phyloP scores from a whole-genome alignment of 805 yeast genomes.

The Lipomyces orientalis region DNA sequence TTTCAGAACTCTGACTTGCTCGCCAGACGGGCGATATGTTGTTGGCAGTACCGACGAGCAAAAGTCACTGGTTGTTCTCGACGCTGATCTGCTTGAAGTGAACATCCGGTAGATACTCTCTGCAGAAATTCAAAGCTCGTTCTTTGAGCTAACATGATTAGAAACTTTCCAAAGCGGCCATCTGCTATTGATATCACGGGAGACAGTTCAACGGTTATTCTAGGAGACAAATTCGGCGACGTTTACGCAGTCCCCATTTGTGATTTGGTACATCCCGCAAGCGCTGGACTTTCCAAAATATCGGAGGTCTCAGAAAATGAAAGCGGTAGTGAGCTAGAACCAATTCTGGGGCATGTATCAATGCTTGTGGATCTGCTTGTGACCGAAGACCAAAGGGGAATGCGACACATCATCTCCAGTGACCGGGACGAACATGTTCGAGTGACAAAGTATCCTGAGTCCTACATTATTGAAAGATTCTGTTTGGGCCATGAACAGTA shows the following conservation, averaged over 20 bases:
- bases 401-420: conserved; percentile 67
- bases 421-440: conserved; percentile 98
- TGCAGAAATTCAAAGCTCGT: not conserved
- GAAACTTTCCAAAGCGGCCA: conserved; percentile 90
- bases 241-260: conserved; percentile 68
- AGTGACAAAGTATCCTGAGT: conserved; percentile 76
- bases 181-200: conserved; percentile 69
- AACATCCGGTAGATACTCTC: conserved; percentile 8
- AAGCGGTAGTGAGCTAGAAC: conserved; percentile 50
- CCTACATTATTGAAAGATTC: conserved; percentile 79
- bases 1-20: conserved; percentile 65
- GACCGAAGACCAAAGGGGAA: conserved; percentile 52
- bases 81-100: conserved; percentile 29
- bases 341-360: conserved; percentile 93
- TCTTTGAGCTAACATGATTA: conserved; percentile 58
- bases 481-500: conserved; percentile 87
- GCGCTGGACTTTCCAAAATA: conserved; percentile 38
- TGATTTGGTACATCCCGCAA: conserved; percentile 31
- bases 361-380: conserved; percentile 83
- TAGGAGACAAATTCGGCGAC: conserved; percentile 97
- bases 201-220: conserved; percentile 58
- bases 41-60: conserved; percentile 81
- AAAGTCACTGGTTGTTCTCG: conserved; percentile 74
- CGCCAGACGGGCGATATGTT: conserved; percentile 59
- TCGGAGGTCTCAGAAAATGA: conserved; percentile 42